Conservation (phyloP, 139 green algal genomes). For the Chlamydomonas asymmetrica region DNA sequence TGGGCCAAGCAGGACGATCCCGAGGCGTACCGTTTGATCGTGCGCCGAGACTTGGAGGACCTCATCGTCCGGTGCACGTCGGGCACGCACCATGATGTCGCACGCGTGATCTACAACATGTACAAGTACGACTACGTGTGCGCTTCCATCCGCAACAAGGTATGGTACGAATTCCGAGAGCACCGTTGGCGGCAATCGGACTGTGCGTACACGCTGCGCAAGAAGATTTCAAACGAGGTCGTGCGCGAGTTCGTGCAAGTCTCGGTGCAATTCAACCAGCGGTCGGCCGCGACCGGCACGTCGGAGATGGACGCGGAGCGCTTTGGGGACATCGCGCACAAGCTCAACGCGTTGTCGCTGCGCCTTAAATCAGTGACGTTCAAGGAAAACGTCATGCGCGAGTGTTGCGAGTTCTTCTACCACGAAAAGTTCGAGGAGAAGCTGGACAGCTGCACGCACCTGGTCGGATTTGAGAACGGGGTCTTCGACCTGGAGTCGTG, state of each 20-base stretch:
- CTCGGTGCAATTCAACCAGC: neutral
- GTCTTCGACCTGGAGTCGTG: constrained; percentile 24
- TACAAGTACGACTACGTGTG: constrained; percentile 20
- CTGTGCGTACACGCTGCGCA: neutral
- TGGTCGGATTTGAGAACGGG: constrained; percentile 36
- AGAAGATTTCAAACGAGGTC: neutral
- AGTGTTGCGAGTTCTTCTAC: constrained; percentile 14
- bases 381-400: constrained; percentile 25
- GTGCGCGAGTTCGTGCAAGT: neutral
- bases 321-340: neutral
- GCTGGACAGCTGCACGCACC: constrained; percentile 11
- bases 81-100: constrained; percentile 25
- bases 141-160: neutral
- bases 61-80: neutral
- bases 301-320: constrained; percentile 3
- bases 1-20: constrained; percentile 18
- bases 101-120: neutral
- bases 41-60: neutral
- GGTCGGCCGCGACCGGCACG: neutral
- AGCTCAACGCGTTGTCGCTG: neutral
- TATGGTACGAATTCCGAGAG: constrained; percentile 19
- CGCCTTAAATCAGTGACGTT: constrained; percentile 19
- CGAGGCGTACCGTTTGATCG: neutral
- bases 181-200: constrained; percentile 12
- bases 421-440: constrained; percentile 7